Evolutionary conservation across 2,329 filamentous ascomycete genomes (phyloP).

Genomic region (Scedosporium apiospermum): DNA sequence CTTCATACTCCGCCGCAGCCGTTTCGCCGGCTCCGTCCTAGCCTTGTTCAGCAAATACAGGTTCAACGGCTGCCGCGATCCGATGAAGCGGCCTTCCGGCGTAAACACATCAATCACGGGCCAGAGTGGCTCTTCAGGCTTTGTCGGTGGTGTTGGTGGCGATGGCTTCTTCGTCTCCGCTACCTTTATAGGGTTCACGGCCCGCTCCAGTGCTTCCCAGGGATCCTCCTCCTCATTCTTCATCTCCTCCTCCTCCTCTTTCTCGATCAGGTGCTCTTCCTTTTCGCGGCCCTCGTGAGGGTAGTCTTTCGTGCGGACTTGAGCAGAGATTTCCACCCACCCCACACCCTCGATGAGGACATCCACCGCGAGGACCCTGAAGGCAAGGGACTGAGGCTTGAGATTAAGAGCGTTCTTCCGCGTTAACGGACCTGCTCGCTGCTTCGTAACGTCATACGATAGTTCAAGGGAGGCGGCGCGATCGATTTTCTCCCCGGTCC

Average conservation of each 20-base stretch:
- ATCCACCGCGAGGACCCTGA: constrained; percentile 69
- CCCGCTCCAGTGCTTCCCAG: constrained; percentile 10
- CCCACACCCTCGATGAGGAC: constrained; percentile 86
- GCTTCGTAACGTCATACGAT: constrained; percentile 73
- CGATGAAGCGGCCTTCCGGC: constrained; percentile 75
- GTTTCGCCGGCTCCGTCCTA: constrained; percentile 10
- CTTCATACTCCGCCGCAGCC: constrained; percentile 59
- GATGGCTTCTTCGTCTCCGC: constrained; percentile 8
- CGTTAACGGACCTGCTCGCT: constrained; percentile 65
- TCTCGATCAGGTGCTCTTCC: neutral
- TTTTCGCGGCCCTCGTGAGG: neutral
- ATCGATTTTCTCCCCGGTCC: constrained; percentile 45
- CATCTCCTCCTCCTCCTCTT: constrained; percentile 9
- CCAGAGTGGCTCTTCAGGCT: constrained; percentile 31
- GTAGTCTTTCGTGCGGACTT: constrained; percentile 51
- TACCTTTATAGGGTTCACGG: constrained; percentile 8
- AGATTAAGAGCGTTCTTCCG: constrained; percentile 51
- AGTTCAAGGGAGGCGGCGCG: constrained; percentile 70
- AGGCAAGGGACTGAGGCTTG: constrained; percentile 63
- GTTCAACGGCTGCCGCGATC: constrained; percentile 56
- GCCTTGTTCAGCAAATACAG: constrained; percentile 58
- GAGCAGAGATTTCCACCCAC: constrained; percentile 81
- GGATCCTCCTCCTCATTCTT: constrained; percentile 10
- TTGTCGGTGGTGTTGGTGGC: constrained; percentile 6
- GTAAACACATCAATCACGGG: constrained; percentile 77